A percentile compares a stretch with the other conserved stretches of the same genome.
phyloP scores from a whole-genome alignment of 1,284 basidiomycete genomes.

The Heterobasidion irregulare region DNA sequence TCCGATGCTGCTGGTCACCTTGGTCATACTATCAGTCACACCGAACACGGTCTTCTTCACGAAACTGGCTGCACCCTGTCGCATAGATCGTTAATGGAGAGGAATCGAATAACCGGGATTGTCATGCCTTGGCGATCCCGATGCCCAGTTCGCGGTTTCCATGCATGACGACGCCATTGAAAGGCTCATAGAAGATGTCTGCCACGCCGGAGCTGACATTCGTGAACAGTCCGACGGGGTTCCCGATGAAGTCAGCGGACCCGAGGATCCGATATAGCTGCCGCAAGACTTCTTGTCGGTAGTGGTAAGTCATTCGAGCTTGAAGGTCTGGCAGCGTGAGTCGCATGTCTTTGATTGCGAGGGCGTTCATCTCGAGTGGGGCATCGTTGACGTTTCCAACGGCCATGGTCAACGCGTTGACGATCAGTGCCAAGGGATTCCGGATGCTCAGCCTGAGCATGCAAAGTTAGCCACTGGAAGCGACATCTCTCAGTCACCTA shows the following conservation, averaged over 20 bases:
- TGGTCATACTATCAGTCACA: conserved; percentile 91
- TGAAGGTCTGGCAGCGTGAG: conserved; percentile 81
- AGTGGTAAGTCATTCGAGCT: conserved; percentile 85
- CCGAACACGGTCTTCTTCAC: conserved; percentile 99
- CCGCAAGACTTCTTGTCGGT: conserved; percentile 88
- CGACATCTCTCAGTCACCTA: conserved; percentile 26
- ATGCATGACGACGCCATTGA: conserved; percentile 95
- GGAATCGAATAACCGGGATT: background rate
- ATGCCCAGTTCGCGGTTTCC: conserved; percentile 94
- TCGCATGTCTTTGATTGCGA: conserved; percentile 93
- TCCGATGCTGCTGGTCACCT: conserved; percentile 94
- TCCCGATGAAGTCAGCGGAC: conserved; percentile 91
- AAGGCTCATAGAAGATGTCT: conserved; percentile 99
- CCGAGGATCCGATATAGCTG: conserved; percentile 96
- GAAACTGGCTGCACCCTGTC: conserved; percentile 91
- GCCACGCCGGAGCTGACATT: conserved; percentile 99
- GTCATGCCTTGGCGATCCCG: conserved; percentile 88
- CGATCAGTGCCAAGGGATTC: conserved; percentile 89
- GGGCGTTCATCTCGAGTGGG: conserved; percentile 90
- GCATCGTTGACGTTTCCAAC: conserved; percentile 97
- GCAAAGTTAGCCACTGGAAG: background rate
- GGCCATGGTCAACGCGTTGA: conserved; percentile 96
- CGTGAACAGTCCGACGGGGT: conserved; percentile 95
- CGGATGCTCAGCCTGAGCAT: conserved; percentile 63
- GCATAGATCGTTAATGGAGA: background rate